Conservation (phyloP, 805 yeast genomes). For the Saturnispora saitoi region DNA sequence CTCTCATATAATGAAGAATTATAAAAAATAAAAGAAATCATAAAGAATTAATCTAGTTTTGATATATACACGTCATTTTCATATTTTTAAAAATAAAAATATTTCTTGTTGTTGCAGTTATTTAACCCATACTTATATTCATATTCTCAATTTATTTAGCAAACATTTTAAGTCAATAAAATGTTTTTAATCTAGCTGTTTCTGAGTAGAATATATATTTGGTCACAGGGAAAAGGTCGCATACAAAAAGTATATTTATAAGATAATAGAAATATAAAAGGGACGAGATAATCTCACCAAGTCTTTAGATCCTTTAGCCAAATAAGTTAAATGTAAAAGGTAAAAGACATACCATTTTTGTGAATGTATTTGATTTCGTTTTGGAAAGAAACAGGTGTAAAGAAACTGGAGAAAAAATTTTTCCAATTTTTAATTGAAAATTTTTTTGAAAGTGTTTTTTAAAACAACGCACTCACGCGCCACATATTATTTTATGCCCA, state of each 20-base stretch:
- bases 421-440: not conserved
- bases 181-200: too few species aligned
- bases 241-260: not conserved
- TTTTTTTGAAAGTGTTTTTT: not conserved
- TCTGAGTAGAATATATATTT: not conserved
- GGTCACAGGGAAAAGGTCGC: conserved; percentile 2
- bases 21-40: not conserved
- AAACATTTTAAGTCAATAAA: not conserved
- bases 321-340: not conserved
- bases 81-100: not conserved
- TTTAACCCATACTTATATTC: not conserved
- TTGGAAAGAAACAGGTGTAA: not conserved
- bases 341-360: conserved; percentile 21
- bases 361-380: not conserved
- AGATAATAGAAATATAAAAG: conserved; percentile 5
- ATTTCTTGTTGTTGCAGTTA: not conserved
- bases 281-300: conserved; percentile 15
- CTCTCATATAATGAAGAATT: not conserved
- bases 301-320: conserved; percentile 29
- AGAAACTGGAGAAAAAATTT: not conserved
- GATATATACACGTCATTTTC: conserved; percentile 1
- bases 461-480: not conserved
- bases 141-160: not conserved
- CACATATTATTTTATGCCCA: not conserved
- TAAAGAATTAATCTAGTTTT: not conserved